These are phyloP conservation scores for Hibiscus tridactylites DNA, from an alignment of 345 rosid species.

Conservation along the genomic window DNA sequence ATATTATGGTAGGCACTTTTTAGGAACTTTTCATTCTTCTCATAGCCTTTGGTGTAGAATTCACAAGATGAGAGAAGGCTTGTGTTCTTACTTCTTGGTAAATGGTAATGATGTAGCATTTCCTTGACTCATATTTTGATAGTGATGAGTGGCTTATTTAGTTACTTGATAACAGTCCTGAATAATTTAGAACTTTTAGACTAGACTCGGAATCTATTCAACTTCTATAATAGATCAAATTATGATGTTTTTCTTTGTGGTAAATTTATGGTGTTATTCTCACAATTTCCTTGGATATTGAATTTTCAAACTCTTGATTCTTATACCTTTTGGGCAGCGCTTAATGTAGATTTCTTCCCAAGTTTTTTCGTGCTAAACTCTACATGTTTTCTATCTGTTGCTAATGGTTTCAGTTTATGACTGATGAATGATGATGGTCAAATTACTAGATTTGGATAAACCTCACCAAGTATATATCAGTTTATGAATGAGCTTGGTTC, in stretches of 20 bases:
- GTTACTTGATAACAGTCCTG: not conserved
- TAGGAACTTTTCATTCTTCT: not conserved
- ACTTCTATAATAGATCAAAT: not conserved
- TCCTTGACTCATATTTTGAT: not conserved
- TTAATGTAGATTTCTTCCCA: not conserved
- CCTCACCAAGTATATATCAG: not conserved
- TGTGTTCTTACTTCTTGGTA: not conserved
- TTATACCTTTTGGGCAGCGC: not conserved
- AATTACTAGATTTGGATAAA: not conserved
- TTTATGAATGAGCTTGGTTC: not conserved
- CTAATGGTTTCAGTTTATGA: not conserved
- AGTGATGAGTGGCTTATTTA: not conserved
- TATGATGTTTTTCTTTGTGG: not conserved
- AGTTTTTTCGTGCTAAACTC: not conserved
- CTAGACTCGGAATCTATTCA: not conserved
- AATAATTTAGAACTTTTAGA: not conserved
- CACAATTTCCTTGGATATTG: not conserved
- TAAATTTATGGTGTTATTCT: not conserved
- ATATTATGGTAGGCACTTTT: not conserved
- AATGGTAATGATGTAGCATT: not conserved
- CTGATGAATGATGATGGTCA: not conserved
- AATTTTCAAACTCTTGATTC: not conserved
- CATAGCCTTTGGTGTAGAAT: not conserved
- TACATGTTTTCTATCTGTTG: not conserved
- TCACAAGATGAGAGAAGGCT: not conserved